These are phyloP conservation scores for Neurospora crassa DNA, from an alignment of 2,329 filamentous ascomycete species.

Conservation along the genomic window DNA sequence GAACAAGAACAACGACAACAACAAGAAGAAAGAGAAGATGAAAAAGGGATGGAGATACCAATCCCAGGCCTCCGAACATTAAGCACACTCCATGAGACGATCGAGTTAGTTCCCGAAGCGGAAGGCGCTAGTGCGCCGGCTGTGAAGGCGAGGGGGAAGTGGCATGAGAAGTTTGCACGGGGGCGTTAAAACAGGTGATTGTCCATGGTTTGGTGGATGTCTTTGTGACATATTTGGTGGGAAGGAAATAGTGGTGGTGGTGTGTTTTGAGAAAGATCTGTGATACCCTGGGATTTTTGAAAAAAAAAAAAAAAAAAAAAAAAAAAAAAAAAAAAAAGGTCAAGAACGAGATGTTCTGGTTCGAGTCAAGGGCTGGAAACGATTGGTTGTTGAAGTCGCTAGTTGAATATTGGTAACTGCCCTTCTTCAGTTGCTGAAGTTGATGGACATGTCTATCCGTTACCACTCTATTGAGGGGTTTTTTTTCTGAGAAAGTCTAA, in stretches of 20 bases:
- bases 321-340: too few species aligned
- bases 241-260: neutral
- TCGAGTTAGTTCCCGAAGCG: conserved; percentile 44
- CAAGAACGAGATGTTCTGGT: neutral
- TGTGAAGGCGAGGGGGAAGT: conserved; percentile 37
- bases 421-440: too few species aligned
- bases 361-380: neutral
- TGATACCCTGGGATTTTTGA: neutral
- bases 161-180: conserved; percentile 50
- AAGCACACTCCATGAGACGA: conserved; percentile 50
- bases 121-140: conserved; percentile 19
- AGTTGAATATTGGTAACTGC: neutral
- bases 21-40: conserved; percentile 11
- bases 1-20: neutral
- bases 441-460: too few species aligned
- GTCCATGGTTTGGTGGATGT: neutral
- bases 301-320: too few species aligned
- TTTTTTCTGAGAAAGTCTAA: too few species aligned
- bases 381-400: neutral
- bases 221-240: neutral
- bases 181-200: conserved; percentile 24
- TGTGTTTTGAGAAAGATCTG: too few species aligned
- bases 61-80: conserved; percentile 35
- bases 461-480: too few species aligned
- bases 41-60: neutral